Conservation (phyloP, 176 grass and related monocot genomes). For the Cocos nucifera region DNA sequence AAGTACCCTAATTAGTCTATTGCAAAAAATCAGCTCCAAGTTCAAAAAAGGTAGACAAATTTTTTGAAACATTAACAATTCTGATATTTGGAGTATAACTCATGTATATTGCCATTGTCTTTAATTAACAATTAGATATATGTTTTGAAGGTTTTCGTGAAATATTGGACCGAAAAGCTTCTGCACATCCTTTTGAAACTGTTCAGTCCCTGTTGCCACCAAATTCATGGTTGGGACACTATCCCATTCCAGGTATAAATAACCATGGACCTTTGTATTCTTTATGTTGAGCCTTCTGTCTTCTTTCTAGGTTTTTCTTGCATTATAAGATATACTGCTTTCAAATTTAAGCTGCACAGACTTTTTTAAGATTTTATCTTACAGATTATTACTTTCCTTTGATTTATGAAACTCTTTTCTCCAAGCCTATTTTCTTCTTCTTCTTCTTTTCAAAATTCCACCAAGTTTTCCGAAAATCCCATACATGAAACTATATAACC, state of each 20-base stretch:
- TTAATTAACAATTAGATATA: constrained; percentile 25
- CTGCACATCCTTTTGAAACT: constrained; percentile 86
- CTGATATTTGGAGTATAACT: neutral
- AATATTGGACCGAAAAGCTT: constrained; percentile 72
- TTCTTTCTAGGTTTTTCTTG: no score
- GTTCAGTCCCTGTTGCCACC: constrained; percentile 78
- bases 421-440: no score
- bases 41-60: constrained; percentile 85
- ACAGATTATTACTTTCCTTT: no score
- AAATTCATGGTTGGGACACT: constrained; percentile 72
- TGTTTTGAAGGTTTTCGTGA: constrained; percentile 67
- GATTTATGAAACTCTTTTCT: no score
- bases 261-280: neutral
- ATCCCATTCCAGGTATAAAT: constrained; percentile 55
- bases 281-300: no score
- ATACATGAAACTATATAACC: no score
- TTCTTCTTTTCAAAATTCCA: no score
- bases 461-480: no score
- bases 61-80: constrained; percentile 13
- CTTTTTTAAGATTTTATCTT: no score
- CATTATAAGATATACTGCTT: no score
- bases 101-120: neutral
- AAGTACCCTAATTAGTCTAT: constrained; percentile 59
- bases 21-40: constrained; percentile 87
- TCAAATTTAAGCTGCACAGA: no score